phyloP scores from a whole-genome alignment of 202 grass and related monocot species.

The Zizania palustris region DNA sequence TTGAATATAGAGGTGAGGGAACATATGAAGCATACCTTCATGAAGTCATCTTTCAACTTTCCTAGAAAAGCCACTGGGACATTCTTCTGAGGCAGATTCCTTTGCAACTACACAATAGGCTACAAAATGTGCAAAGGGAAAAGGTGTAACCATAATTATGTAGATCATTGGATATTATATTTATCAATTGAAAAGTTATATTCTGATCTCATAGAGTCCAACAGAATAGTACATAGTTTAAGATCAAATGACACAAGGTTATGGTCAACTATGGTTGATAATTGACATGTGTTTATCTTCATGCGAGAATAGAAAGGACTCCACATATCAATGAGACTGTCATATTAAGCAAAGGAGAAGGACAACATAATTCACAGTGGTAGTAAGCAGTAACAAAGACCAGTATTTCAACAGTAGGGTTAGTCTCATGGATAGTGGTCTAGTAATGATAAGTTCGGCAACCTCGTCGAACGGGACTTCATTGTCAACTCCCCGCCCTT shows the following conservation, averaged over 20 bases:
- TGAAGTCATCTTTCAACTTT: conserved; percentile 82
- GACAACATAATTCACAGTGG: neutral
- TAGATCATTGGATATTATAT: neutral
- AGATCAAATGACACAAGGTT: neutral
- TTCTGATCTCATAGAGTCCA: neutral
- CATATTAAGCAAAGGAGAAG: neutral
- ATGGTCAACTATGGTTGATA: neutral
- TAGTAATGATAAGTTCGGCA: too few relatives aligned
- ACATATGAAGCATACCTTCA: conserved; percentile 53
- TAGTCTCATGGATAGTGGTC: neutral
- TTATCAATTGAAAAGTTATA: neutral
- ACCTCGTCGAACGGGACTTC: too few relatives aligned
- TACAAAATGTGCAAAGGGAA: conserved; percentile 49
- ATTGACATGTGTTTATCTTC: neutral
- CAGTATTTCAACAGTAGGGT: neutral
- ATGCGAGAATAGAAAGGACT: neutral
- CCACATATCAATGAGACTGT: neutral
- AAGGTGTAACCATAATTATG: conserved; percentile 27
- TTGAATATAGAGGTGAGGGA: neutral
- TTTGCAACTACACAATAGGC: conserved; percentile 87
- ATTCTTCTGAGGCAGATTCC: conserved; percentile 80
- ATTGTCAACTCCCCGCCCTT: too few relatives aligned
- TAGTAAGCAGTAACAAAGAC: neutral
- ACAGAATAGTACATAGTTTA: conserved; percentile 17
- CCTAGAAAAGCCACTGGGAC: conserved; percentile 85